Conservation (phyloP, 768 basidiomycete species). For the Auriculariales sp. region DNA sequence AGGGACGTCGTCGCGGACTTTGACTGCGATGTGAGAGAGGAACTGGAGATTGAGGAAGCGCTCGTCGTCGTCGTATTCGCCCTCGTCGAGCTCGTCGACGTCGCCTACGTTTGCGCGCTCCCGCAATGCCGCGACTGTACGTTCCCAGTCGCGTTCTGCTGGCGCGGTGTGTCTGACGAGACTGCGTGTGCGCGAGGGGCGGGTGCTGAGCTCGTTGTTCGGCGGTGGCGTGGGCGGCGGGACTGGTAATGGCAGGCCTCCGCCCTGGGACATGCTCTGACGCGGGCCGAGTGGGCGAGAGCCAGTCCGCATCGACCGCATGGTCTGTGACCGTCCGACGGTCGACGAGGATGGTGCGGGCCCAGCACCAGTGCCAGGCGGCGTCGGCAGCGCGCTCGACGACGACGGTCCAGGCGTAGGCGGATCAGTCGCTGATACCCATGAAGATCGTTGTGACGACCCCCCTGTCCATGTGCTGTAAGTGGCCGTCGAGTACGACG, state of each 20-base stretch:
- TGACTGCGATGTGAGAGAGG: constrained; percentile 77
- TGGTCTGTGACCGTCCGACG: too few species aligned
- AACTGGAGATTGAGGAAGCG: constrained; percentile 82
- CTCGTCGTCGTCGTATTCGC: constrained; percentile 54
- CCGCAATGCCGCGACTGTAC: constrained; percentile 17
- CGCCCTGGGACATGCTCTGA: background rate
- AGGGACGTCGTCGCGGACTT: constrained; percentile 80
- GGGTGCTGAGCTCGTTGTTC: too few species aligned
- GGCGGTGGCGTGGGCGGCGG: background rate
- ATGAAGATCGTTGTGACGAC: too few species aligned
- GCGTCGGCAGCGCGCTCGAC: too few species aligned
- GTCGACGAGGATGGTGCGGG: too few species aligned
- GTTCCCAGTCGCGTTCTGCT: constrained; percentile 11
- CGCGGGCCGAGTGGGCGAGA: background rate
- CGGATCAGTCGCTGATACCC: too few species aligned
- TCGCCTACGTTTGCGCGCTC: constrained; percentile 29
- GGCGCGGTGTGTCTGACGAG: constrained; percentile 3
- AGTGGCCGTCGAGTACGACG: too few species aligned
- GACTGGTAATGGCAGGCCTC: background rate
- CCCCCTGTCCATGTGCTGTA: too few species aligned
- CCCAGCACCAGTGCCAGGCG: too few species aligned
- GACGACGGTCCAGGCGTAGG: too few species aligned
- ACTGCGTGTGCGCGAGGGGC: too few species aligned
- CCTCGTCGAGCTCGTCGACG: constrained; percentile 35
- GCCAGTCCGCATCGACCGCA: too few species aligned